A percentile compares a stretch with the other conserved stretches of the same genome.
phyloP scores from a whole-genome alignment of 306 rosid species.

The Cicer bijugum region DNA sequence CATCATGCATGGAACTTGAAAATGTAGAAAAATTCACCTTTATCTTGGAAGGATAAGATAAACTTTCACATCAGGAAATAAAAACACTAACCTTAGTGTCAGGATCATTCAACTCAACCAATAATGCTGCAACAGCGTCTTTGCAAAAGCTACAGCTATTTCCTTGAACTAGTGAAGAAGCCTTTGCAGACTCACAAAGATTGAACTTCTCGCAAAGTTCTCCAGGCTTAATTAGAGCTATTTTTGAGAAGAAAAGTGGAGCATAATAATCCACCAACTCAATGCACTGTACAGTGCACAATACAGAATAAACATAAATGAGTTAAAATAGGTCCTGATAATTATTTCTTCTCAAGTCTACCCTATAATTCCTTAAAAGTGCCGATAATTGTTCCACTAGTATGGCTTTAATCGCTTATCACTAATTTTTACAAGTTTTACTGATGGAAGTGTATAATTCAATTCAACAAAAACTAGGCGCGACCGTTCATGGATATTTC shows the following conservation, averaged over 20 bases:
- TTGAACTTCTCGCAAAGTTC: slow-evolving; percentile 58
- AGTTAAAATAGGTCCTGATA: slow-evolving; percentile 8
- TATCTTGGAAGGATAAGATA: not conserved
- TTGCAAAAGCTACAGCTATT: slow-evolving; percentile 75
- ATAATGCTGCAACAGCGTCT: slow-evolving; percentile 61
- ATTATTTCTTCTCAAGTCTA: slow-evolving; percentile 15
- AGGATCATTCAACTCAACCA: slow-evolving; percentile 78
- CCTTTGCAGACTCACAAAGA: slow-evolving; percentile 57
- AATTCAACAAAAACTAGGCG: not conserved
- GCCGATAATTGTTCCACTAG: not conserved
- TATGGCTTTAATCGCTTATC: not conserved
- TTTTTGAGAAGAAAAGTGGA: slow-evolving; percentile 68
- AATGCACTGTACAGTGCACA: slow-evolving; percentile 60
- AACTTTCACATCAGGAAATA: slow-evolving; percentile 1
- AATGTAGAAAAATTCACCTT: not conserved
- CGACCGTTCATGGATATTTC: too few species aligned
- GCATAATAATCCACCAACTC: slow-evolving; percentile 71
- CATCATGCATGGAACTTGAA: not conserved
- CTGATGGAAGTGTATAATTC: not conserved
- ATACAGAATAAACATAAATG: slow-evolving; percentile 24
- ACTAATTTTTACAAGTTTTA: slow-evolving; percentile 15
- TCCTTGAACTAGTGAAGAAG: slow-evolving; percentile 57
- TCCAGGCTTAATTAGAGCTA: slow-evolving; percentile 57
- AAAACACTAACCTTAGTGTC: slow-evolving; percentile 70
- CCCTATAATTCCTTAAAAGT: not conserved